These are phyloP conservation scores for Trametes sanguinea DNA, from an alignment of 768 basidiomycete species.

Conservation along the genomic window DNA sequence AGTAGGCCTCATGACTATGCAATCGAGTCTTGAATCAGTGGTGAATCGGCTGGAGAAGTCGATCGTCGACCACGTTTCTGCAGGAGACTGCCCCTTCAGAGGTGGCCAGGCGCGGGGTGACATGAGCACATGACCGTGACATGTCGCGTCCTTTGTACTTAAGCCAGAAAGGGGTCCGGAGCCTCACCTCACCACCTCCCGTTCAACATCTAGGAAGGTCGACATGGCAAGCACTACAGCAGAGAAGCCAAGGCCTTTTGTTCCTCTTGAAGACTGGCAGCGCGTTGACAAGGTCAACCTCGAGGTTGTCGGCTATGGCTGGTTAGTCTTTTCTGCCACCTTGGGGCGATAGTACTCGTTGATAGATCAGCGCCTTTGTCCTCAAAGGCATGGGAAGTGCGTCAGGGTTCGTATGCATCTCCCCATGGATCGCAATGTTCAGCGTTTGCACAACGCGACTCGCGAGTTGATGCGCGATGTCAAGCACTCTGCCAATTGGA, in stretches of 20 bases:
- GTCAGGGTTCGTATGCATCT: slow-evolving; percentile 8
- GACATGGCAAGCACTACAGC: background rate
- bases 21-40: too few relatives aligned
- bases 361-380: too few relatives aligned
- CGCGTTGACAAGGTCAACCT: background rate
- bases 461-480: slow-evolving; percentile 3
- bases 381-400: background rate
- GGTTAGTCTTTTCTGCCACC: background rate
- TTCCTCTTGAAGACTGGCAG: background rate
- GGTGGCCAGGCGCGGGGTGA: background rate
- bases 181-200: too few relatives aligned
- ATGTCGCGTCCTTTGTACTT: background rate
- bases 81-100: background rate
- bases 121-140: background rate
- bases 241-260: background rate
- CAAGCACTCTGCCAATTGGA: slow-evolving; percentile 10
- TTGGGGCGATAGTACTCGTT: too few relatives aligned
- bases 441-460: background rate
- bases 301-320: slow-evolving; percentile 7
- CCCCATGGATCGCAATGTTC: slow-evolving; percentile 3
- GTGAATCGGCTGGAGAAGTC: too few relatives aligned
- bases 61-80: too few relatives aligned
- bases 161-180: background rate
- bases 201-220: too few relatives aligned
- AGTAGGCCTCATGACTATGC: too few relatives aligned